phyloP scores from a whole-genome alignment of 1,284 basidiomycete genomes.

The Tilletia indica region DNA sequence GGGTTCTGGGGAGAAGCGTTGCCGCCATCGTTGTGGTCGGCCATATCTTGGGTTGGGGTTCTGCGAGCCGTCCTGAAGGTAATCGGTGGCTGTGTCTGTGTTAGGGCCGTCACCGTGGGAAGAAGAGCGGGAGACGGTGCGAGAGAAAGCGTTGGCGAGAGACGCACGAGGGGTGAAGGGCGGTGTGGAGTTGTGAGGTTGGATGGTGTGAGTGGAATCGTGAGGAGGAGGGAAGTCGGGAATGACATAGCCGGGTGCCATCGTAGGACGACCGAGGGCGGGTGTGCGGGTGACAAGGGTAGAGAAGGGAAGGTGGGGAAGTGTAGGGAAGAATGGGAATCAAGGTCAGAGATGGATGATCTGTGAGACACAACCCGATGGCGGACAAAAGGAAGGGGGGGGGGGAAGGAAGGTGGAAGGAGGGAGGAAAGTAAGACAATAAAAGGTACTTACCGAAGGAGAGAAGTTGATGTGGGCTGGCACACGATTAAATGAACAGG shows the following conservation, averaged over 20 bases:
- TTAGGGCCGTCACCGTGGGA: background rate
- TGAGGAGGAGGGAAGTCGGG: background rate
- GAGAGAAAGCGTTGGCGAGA: background rate
- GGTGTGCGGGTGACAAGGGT: no score
- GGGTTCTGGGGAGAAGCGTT: background rate
- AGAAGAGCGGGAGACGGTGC: slow-evolving; percentile 1
- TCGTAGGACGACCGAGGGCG: no score
- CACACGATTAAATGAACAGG: background rate
- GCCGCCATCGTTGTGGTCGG: background rate
- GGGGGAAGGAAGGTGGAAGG: background rate
- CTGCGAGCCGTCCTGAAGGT: background rate
- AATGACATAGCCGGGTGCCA: no score
- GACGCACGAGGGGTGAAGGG: slow-evolving; percentile 2
- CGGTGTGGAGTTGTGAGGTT: slow-evolving; percentile 11
- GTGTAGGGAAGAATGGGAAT: no score
- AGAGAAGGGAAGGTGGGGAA: background rate
- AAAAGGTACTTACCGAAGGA: background rate
- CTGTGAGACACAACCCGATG: no score
- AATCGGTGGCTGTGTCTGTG: background rate
- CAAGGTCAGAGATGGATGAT: background rate
- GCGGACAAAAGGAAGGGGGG: no score
- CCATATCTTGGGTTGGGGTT: slow-evolving; percentile 9
- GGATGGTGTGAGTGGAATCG: background rate
- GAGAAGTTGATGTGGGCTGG: background rate
- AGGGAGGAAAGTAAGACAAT: background rate